These are phyloP conservation scores for Bryum argenteum DNA, from an alignment of 225 moss, liverwort and hornwort species.

Conservation along the genomic window DNA sequence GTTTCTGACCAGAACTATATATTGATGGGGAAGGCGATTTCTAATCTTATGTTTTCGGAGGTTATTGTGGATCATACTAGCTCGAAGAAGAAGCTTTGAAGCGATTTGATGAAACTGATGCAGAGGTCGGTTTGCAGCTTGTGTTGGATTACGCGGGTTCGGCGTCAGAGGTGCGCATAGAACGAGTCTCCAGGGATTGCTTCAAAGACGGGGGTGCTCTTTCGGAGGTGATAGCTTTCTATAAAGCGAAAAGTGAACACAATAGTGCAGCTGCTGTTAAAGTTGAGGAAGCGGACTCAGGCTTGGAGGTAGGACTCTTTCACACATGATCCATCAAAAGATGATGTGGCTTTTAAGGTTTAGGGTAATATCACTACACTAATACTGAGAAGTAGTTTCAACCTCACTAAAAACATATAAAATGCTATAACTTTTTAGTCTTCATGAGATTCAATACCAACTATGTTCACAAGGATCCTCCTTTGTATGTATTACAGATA, in stretches of 20 bases:
- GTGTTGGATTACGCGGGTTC: conserved; percentile 80
- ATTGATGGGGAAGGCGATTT: no score
- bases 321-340: conserved; percentile 1
- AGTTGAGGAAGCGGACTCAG: conserved; percentile 64
- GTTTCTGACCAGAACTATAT: no score
- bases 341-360: background rate
- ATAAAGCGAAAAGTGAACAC: conserved; percentile 48
- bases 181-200: conserved; percentile 83
- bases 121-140: conserved; percentile 56
- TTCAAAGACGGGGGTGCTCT: conserved; percentile 87
- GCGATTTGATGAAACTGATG: conserved; percentile 1
- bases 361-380: background rate
- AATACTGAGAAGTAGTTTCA: no score
- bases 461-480: no score
- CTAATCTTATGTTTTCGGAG: no score
- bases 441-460: no score
- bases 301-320: conserved; percentile 67
- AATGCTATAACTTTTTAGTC: no score
- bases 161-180: conserved; percentile 77
- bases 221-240: conserved; percentile 85
- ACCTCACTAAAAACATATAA: no score
- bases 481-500: no score
- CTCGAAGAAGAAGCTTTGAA: no score
- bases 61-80: no score
- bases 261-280: conserved; percentile 26